Base-by-base conservation (phyloP, 2,329 filamentous ascomycete species). In the Diaporthe citri region DNA sequence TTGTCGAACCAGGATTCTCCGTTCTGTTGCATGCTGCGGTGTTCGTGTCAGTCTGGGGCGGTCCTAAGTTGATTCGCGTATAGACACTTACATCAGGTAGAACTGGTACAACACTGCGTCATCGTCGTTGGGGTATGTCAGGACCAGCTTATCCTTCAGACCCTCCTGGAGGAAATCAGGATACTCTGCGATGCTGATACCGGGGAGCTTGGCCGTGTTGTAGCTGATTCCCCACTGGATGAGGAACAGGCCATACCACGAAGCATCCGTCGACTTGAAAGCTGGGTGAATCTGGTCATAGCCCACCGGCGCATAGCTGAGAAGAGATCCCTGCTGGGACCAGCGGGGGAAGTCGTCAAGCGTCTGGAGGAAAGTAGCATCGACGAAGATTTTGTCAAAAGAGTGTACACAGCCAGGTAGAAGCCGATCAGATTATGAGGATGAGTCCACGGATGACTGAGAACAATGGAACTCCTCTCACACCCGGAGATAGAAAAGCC, bases 91-190 rank as follows among this genome's bases (percentile, higher is more conserved):
- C 85, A 90, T 85, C 1, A 88, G 80, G 52, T 89, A 83, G 60
- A 88, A 89, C 4, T 86, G 85, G 59, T 83, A 90, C 0, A 89
- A 81, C 1, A 90, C 85, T 0, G 89, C 89, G 74, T 91, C 89
- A 56, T 91, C 89, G 56, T 91, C 89, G 76, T 90, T 89, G 17
- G 89, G 89, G 73, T 90, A 90, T 0, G 88, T 90, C 15, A 90
- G 79, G 3, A 87, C 86, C 7, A 90, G 80, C 79, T 88, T 90
- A 75, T 87, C 81, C 81, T 90, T 90, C 80, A 86, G 88, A 73
- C 87, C 85, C 0, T 88, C 88, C 20, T 85, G 82, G 3, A 88
- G 79, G 72, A 84, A 86, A 74, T 89, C 86, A 0, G 81, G 77
- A 70, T 83, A 90, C 13, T 85, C 83, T 7, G 48, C 48, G n/a